Evolutionary conservation across 2,329 filamentous ascomycete species (phyloP).

Genomic region (Fusarium sp.): DNA sequence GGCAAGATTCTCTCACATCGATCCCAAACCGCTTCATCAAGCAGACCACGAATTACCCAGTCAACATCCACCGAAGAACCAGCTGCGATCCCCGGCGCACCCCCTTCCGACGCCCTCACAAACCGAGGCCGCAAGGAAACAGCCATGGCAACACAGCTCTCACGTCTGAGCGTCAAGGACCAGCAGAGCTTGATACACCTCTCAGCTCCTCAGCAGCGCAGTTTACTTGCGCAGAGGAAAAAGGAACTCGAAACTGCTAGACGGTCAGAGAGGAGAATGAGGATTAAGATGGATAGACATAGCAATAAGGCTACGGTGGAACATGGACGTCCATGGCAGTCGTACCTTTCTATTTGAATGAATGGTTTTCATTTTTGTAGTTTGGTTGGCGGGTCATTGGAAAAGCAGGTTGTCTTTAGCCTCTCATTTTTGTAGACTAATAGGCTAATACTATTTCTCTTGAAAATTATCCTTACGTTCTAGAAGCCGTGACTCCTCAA

Average conservation of each 20-base stretch:
- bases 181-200: slow-evolving; percentile 39
- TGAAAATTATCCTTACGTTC: too few species aligned
- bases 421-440: background rate
- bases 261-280: slow-evolving; percentile 17
- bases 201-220: slow-evolving; percentile 28
- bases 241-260: slow-evolving; percentile 24
- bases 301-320: slow-evolving; percentile 34
- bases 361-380: background rate
- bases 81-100: fast-evolving
- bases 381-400: background rate
- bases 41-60: background rate
- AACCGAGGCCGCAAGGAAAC: slow-evolving; percentile 13
- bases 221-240: slow-evolving; percentile 20
- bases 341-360: background rate
- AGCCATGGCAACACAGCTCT: slow-evolving; percentile 24
- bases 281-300: slow-evolving; percentile 16
- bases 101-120: background rate
- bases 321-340: background rate
- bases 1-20: slow-evolving; percentile 9
- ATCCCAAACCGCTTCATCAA: background rate
- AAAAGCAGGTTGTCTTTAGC: background rate
- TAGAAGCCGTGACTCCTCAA: too few species aligned
- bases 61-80: background rate
- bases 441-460: background rate
- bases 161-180: slow-evolving; percentile 21